Evolutionary conservation across 805 yeast species (phyloP).

Genomic region (Myxozyma neglecta): DNA sequence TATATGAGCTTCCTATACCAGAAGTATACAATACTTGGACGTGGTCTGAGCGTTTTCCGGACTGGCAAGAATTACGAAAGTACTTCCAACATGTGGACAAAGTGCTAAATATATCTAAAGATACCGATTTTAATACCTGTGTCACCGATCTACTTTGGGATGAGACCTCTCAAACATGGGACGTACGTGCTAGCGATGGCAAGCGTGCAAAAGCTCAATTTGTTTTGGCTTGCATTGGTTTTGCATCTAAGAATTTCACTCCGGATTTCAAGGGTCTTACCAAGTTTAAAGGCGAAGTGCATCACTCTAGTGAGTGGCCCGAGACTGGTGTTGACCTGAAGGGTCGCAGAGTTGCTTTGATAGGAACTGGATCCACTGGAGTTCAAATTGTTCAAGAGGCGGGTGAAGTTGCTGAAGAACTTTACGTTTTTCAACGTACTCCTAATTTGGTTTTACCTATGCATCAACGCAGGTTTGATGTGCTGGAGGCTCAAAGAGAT

Average conservation of each 20-base stretch:
- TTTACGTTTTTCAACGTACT: constrained; percentile 36
- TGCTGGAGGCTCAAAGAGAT: background rate
- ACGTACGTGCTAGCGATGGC: constrained; percentile 31
- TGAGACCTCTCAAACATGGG: constrained; percentile 34
- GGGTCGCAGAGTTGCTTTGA: constrained; percentile 34
- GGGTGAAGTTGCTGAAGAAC: constrained; percentile 28
- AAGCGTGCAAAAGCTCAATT: constrained; percentile 11
- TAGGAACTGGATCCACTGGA: constrained; percentile 41
- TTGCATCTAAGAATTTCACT: constrained; percentile 35
- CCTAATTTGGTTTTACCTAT: constrained; percentile 37
- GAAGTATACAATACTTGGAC: constrained; percentile 37
- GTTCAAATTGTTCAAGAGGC: constrained; percentile 37
- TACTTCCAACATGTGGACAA: constrained; percentile 38
- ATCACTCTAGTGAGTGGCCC: constrained; percentile 39
- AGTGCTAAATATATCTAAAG: constrained; percentile 35
- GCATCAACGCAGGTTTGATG: constrained; percentile 28
- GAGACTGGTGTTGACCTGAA: constrained; percentile 30
- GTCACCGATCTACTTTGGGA: constrained; percentile 34
- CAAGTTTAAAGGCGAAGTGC: constrained; percentile 33
- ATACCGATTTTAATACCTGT: constrained; percentile 33
- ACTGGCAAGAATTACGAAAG: constrained; percentile 34
- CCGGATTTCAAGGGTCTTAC: constrained; percentile 36
- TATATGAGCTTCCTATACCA: constrained; percentile 36
- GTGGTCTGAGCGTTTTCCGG: constrained; percentile 38
- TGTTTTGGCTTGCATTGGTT: constrained; percentile 27